phyloP scores from a whole-genome alignment of 2,329 filamentous ascomycete species.

The Seiridium cupressi region DNA sequence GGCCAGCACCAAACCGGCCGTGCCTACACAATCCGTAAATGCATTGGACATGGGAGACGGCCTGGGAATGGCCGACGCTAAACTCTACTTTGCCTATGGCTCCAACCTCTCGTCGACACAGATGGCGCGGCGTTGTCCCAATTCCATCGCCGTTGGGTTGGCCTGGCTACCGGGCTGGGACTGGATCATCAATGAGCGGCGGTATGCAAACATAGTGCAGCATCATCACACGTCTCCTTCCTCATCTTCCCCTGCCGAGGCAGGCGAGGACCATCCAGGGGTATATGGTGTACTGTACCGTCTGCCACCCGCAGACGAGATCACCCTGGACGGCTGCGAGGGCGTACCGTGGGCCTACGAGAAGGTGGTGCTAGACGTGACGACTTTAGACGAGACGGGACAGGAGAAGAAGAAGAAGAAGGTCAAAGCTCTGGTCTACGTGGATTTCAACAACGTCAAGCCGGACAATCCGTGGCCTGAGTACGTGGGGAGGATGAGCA shows the following conservation, averaged over 20 bases:
- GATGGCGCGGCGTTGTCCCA: slow-evolving; percentile 63
- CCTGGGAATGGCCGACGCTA: not conserved
- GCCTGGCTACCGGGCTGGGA: slow-evolving; percentile 54
- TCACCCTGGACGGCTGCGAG: slow-evolving; percentile 53
- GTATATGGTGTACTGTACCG: slow-evolving; percentile 59
- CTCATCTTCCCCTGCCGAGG: no score
- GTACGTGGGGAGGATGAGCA: slow-evolving; percentile 64
- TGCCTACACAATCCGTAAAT: no score
- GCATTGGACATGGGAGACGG: not conserved
- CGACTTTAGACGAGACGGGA: slow-evolving; percentile 9
- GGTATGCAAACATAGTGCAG: slow-evolving; percentile 66
- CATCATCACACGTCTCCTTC: no score
- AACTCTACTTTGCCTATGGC: slow-evolving; percentile 68
- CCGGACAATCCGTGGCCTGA: slow-evolving; percentile 48
- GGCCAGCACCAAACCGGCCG: not conserved
- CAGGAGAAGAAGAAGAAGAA: no score
- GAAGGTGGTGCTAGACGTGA: slow-evolving; percentile 45
- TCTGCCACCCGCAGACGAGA: slow-evolving; percentile 49
- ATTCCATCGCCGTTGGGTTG: slow-evolving; percentile 53
- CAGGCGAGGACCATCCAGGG: slow-evolving; percentile 27
- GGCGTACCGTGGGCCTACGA: slow-evolving; percentile 63
- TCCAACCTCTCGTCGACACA: slow-evolving; percentile 66
- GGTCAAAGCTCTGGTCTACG: slow-evolving; percentile 55
- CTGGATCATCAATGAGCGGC: slow-evolving; percentile 67
- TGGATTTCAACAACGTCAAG: slow-evolving; percentile 43